Evolutionary conservation across 768 basidiomycete genomes (phyloP).

Genomic region (Boletus huronensis): DNA sequence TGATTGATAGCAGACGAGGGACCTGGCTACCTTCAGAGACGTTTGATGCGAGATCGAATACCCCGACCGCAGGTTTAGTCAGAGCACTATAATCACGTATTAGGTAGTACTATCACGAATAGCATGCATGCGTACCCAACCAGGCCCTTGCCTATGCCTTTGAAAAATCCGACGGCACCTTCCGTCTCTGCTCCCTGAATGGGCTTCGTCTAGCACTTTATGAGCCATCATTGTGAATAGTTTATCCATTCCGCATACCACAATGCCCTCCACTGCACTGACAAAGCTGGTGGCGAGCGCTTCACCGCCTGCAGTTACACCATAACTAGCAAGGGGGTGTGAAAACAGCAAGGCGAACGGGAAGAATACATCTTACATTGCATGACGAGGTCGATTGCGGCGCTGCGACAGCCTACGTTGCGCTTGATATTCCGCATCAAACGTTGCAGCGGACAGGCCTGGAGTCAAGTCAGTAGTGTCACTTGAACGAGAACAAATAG

Average conservation of each 20-base stretch:
- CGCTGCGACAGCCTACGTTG: constrained; percentile 83
- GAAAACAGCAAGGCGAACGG: background rate
- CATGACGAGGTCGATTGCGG: constrained; percentile 93
- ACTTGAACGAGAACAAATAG: background rate
- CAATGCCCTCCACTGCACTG: constrained; percentile 93
- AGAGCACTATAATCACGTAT: constrained; percentile 54
- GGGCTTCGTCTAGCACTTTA: constrained; percentile 73
- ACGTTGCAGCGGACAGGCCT: constrained; percentile 95
- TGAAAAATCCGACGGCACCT: constrained; percentile 95
- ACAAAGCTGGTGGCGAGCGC: constrained; percentile 91
- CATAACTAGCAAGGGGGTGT: constrained; percentile 56
- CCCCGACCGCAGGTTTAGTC: constrained; percentile 95
- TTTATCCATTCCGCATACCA: constrained; percentile 48
- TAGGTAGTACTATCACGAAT: background rate
- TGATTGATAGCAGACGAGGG: background rate
- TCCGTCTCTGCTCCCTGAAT: constrained; percentile 94
- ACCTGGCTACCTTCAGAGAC: constrained; percentile 72
- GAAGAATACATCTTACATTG: constrained; percentile 55
- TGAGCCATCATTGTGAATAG: background rate
- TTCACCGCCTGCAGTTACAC: constrained; percentile 92
- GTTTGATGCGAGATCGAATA: constrained; percentile 94
- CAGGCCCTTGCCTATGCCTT: constrained; percentile 93
- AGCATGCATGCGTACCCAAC: constrained; percentile 61
- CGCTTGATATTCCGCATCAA: constrained; percentile 94
- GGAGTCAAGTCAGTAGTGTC: background rate